Evolutionary conservation across 768 basidiomycete genomes (phyloP), one percentile per base, ranked within the genome.

Genomic region (Tricholoma matsutake): DNA sequence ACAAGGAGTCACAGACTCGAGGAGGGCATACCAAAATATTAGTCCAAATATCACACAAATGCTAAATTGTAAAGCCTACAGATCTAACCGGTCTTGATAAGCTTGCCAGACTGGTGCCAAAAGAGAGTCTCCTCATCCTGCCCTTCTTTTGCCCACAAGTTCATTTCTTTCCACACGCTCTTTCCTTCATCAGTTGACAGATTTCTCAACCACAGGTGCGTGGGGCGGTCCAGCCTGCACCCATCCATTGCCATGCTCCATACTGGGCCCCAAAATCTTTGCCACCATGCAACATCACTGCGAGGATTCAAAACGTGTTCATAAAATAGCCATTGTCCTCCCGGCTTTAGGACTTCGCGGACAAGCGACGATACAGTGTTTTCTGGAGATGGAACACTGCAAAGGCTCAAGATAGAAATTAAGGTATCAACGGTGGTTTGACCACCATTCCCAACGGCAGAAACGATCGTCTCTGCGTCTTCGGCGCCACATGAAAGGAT

Each of bases 231-330:
- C 43, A 91, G 65, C 61, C 75, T 75, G 65, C 90, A 91, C 13
- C 89, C 89, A 64, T 85, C 87, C 58, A 87, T 84, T 1, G 75
- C 71, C 0, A 78, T 41, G 5, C 68, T 67, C 91, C 91, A 92
- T 4, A 91, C 5, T 0, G 89, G 89, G 1, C 86, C 79, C 90
- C 89, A 91, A 54, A 89, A 79, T 0, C 76, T 62, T 71, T 92
- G 91, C 88, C 89, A 91, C 83, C 84, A 83, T 7, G 82, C 81
- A 2, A 89, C 81, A 62, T 87, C 83, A 6, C 65, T 56, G 0
- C 72, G 70, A 1, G 76, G 81, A 64, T 80, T 87, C 56, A 78
- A 72, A 9, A 92, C 87, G 62, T 92, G 91, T 70, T 92, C 91
- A 61, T 84, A 86, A 65, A 86, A 86, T 16, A 92, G 74, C 0